Evolutionary conservation across 2,329 filamentous ascomycete species (phyloP).

Genomic region (Paecilomyces sp.): DNA sequence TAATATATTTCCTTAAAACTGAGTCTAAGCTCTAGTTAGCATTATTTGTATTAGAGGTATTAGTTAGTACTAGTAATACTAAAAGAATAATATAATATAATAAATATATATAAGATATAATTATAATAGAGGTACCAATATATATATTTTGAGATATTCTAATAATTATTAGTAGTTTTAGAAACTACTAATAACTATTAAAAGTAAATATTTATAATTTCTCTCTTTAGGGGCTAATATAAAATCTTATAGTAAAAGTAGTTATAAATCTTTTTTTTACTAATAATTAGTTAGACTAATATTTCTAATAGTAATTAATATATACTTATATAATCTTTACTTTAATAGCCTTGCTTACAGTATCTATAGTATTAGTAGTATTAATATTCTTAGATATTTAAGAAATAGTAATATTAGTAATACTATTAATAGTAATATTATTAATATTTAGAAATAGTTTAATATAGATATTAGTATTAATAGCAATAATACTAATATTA

Average conservation of each 20-base stretch:
- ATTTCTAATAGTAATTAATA: neutral
- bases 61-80: neutral
- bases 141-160: neutral
- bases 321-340: neutral
- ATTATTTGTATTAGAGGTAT: neutral
- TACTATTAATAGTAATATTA: too few relatives aligned
- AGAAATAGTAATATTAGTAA: too few relatives aligned
- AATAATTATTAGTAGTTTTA: neutral
- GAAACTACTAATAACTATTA: neutral
- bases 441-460: too few relatives aligned
- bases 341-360: neutral
- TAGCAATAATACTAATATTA: neutral
- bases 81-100: neutral
- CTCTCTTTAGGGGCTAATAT: neutral
- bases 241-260: neutral
- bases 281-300: neutral
- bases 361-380: neutral
- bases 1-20: neutral
- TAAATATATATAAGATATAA: neutral
- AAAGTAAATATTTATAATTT: neutral
- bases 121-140: neutral
- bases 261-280: neutral
- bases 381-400: too few relatives aligned
- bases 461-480: neutral
- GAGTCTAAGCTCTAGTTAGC: neutral